These are phyloP conservation scores for Sporothrix sp. DNA, from an alignment of 2,329 filamentous ascomycete genomes.

Conservation along the genomic window DNA sequence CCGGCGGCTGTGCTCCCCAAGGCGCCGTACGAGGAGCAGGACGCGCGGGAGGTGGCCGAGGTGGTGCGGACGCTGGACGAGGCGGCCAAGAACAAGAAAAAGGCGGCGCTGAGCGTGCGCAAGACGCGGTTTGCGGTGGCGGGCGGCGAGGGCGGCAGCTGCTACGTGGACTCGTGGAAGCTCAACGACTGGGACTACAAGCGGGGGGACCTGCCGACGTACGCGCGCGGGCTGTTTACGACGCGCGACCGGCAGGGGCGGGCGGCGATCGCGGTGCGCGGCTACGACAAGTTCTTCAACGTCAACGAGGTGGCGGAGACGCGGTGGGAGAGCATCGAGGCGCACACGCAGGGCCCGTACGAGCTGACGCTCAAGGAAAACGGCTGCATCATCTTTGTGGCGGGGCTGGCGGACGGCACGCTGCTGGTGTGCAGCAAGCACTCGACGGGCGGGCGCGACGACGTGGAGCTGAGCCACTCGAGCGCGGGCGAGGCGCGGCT, in stretches of 20 bases:
- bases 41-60: slow-evolving; percentile 54
- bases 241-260: slow-evolving; percentile 51
- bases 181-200: slow-evolving; percentile 97
- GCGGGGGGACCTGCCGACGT: slow-evolving; percentile 71
- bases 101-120: slow-evolving; percentile 60
- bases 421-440: slow-evolving; percentile 98
- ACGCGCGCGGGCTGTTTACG: slow-evolving; percentile 92
- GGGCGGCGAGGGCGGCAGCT: slow-evolving; percentile 49
- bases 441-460: slow-evolving; percentile 72
- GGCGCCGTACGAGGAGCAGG: slow-evolving; percentile 58
- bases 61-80: slow-evolving; percentile 57
- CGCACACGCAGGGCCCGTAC: slow-evolving; percentile 74
- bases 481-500: slow-evolving; percentile 73
- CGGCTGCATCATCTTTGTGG: slow-evolving; percentile 98
- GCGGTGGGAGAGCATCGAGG: slow-evolving; percentile 69
- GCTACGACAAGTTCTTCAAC: slow-evolving; percentile 99
- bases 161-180: slow-evolving; percentile 80
- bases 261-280: slow-evolving; percentile 72
- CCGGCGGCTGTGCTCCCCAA: slow-evolving; percentile 18
- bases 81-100: slow-evolving; percentile 44
- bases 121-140: slow-evolving; percentile 67
- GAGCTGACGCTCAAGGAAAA: slow-evolving; percentile 97
- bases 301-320: slow-evolving; percentile 72
- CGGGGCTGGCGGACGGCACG: slow-evolving; percentile 79
- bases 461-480: slow-evolving; percentile 70